phyloP scores from a whole-genome alignment of 495 filamentous ascomycete species.

The Endocarpon pusillum region DNA sequence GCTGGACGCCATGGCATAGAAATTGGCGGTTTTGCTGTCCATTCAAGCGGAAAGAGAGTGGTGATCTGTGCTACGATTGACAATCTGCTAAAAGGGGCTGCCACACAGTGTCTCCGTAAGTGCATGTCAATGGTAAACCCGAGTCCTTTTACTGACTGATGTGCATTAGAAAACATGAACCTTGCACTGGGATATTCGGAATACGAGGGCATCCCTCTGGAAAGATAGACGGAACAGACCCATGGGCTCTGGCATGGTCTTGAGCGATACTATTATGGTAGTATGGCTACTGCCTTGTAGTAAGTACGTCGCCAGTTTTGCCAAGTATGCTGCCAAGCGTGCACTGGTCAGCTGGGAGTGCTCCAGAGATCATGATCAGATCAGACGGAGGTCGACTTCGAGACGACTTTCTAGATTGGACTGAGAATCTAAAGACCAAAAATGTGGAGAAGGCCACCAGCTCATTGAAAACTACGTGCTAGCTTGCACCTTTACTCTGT shows the following conservation, averaged over 20 bases:
- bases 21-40: constrained; percentile 87
- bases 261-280: neutral
- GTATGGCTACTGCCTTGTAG: too few species aligned
- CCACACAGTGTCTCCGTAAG: constrained; percentile 87
- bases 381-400: too few species aligned
- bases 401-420: too few species aligned
- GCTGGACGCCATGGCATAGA: constrained; percentile 82
- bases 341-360: too few species aligned
- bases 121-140: constrained; percentile 8
- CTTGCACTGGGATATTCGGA: constrained; percentile 82
- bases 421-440: too few species aligned
- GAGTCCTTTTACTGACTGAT: neutral
- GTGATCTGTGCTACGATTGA: constrained; percentile 97
- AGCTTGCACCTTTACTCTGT: too few species aligned
- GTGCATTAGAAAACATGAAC: constrained; percentile 76
- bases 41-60: constrained; percentile 72
- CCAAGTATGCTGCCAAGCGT: too few species aligned
- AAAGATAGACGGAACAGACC: constrained; percentile 18
- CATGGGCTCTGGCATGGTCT: neutral
- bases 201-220: constrained; percentile 75
- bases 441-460: too few species aligned
- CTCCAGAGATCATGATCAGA: too few species aligned
- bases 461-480: too few species aligned
- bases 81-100: constrained; percentile 90
- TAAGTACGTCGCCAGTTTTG: too few species aligned